Base-by-base conservation (phyloP, 164 flowering plant species). In the Buxus sempervirens region DNA sequence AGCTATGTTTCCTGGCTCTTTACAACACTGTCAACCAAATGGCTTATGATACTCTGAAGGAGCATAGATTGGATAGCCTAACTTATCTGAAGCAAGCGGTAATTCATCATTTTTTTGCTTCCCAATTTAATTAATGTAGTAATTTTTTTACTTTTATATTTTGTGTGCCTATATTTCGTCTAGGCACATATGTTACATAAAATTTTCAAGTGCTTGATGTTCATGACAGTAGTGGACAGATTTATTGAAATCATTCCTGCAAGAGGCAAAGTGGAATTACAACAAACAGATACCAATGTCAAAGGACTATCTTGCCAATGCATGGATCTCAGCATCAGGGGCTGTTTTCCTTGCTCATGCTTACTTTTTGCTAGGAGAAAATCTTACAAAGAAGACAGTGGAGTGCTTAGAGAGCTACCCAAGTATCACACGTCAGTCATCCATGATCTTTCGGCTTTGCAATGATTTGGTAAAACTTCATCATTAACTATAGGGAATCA, bases 181-280 rank as follows among this genome's bases (percentile, higher is more conserved):
- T 38, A 16, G 12, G 20, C 12, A 38, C 5, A 60, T 1, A 5
- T 60, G 38, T 9, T 16, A 20, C 13, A 0, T 28, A 13, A 28
- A 15, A 13, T 26, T 5, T 25, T 60, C 2, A 5, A 6, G 18
- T 14, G 9, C 10, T 25, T 19, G 57, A n/a, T 28, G 26, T 15
- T 72, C 12, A n/a, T 45, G 12, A n/a, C 8, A 6, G 28, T 58
- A 85, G 88, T 85, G 87, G 85, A 72, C 72, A 63, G 78, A 69
- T 21, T 72, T 82, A 61, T 82, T 85, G 36, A 74, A 78, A 54
- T 42, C 84, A 24, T 59, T 77, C 69, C 49, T 77, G 10, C 66
- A 68, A 68, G 89, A 85, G 62, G 85, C 89, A 60, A 71, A 75
- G 59, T 85, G 89, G 87, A 69, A 70, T 49, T 64, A 68, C 58